Conservation (phyloP, 1,284 basidiomycete genomes). For the Rhizoctonia solani region DNA sequence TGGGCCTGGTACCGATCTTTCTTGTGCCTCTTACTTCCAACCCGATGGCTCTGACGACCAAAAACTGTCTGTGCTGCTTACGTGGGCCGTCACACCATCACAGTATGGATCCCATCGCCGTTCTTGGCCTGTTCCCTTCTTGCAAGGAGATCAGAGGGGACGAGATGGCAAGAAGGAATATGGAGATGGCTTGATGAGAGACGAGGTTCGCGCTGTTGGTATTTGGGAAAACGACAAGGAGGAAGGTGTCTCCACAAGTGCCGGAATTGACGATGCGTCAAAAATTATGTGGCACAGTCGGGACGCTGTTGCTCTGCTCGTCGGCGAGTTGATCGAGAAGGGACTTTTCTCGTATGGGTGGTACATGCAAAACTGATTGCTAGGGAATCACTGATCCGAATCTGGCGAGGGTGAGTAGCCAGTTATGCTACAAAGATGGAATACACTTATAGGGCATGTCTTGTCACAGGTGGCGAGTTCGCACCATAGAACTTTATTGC, state of each 20-base stretch:
- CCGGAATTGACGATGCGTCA: slow-evolving; percentile 68
- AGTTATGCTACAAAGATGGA: too few species aligned
- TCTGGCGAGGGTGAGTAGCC: slow-evolving; percentile 6
- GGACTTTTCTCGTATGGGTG: slow-evolving; percentile 81
- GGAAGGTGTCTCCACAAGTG: slow-evolving; percentile 56
- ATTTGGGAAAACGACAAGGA: slow-evolving; percentile 12
- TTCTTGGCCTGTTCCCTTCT: slow-evolving; percentile 81
- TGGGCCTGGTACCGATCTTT: slow-evolving; percentile 68
- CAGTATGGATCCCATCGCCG: slow-evolving; percentile 84
- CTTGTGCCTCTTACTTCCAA: slow-evolving; percentile 63
- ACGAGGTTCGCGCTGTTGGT: slow-evolving; percentile 15
- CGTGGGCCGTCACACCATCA: slow-evolving; percentile 83
- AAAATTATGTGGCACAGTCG: slow-evolving; percentile 74
- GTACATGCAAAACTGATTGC: slow-evolving; percentile 86
- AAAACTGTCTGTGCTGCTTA: slow-evolving; percentile 80
- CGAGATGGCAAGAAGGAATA: slow-evolving; percentile 62
- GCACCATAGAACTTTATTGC: slow-evolving; percentile 35
- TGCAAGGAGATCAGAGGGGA: slow-evolving; percentile 64
- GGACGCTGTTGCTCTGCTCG: slow-evolving; percentile 68
- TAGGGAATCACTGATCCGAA: slow-evolving; percentile 59
- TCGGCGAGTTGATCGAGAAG: slow-evolving; percentile 76
- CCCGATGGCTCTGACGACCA: slow-evolving; percentile 45
- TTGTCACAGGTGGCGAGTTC: slow-evolving; percentile 31
- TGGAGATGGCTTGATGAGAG: slow-evolving; percentile 26
- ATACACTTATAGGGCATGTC: too few species aligned